Percentiles rank a stretch among this genome's conserved stretches.
These are phyloP conservation scores for Mycena vulgaris DNA, from an alignment of 768 basidiomycete species.

Conservation along the genomic window DNA sequence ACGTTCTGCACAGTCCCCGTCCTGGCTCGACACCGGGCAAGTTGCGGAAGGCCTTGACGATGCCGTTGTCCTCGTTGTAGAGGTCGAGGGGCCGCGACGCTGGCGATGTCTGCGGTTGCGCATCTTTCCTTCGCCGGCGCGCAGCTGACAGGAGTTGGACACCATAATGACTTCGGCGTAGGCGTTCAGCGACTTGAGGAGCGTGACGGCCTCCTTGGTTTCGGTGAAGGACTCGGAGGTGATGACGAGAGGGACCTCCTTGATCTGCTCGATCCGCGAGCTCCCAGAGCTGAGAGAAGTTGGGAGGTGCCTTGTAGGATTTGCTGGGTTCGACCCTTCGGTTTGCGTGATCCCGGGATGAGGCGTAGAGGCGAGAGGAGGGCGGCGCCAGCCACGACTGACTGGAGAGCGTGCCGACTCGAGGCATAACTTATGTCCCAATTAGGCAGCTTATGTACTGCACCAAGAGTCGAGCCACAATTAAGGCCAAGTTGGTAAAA, in stretches of 20 bases:
- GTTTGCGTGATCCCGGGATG: no score
- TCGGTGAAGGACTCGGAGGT: constrained; percentile 91
- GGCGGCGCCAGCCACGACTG: no score
- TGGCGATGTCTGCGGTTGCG: constrained; percentile 97
- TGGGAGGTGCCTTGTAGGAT: no score
- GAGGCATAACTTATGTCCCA: no score
- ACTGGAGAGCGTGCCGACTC: no score
- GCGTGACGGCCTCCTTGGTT: constrained; percentile 96
- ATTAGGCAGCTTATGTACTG: no score
- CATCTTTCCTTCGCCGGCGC: constrained; percentile 97
- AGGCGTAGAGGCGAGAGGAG: no score
- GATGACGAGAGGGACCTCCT: constrained; percentile 97
- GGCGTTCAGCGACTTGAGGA: constrained; percentile 92
- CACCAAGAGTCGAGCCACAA: no score
- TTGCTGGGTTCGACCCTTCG: no score
- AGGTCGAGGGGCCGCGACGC: constrained; percentile 96
- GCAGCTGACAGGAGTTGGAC: constrained; percentile 95
- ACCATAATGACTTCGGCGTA: constrained; percentile 97
- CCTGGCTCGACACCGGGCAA: constrained; percentile 81
- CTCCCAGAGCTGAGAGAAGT: no score
- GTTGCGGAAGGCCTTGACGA: constrained; percentile 99
- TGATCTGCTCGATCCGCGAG: constrained; percentile 97
- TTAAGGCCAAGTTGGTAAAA: no score
- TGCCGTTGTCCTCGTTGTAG: constrained; percentile 97
- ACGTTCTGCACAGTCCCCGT: no score